Base-by-base conservation (phyloP, 1,139 yeast species). In the Arxiozyma bovina region DNA sequence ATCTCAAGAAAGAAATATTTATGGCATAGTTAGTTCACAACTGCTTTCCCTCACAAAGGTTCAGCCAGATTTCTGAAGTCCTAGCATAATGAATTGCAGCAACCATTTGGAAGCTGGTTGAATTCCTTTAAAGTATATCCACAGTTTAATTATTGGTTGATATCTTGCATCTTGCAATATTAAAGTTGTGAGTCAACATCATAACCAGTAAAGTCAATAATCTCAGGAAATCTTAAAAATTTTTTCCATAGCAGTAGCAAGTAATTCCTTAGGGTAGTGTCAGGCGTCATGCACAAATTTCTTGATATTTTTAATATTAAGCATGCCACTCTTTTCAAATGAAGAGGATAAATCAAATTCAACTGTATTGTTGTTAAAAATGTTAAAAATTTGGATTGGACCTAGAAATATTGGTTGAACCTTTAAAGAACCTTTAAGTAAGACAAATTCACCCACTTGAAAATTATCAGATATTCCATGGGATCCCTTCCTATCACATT, bases 361-460 rank as follows among this genome's bases (percentile, higher is more conserved):
- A 23, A 46, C 50, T 4, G 58, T 52, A 51, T 58, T 57, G 12
- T 46, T 45, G 41, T 34, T 34, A n/a, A 55, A 44, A 27, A 42
- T 42, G 38, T 51, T 53, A 3, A 55, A 53, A 15, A 57, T 42
- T 42, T 52, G 42, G 21, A 52, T 57, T 12, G 59, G 60, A 34
- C 60, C 60, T 15, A 54, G 30, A 41, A 50, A 58, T 11, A 53
- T 40, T 46, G 57, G 54, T 52, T 53, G 56, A 12, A 54, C 21
- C 41, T 58, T 58, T 21, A 40, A 5, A 34, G 56, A 56, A n/a
- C 40, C 42, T 25, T 54, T 50, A 15, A 59, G 42, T 40, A 59
- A 23, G 1, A 89, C 87, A 69, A 78, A 85, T 74, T 93, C 98
- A 73, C 93, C 93, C 50, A 91, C 96, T 9, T 98, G n/a, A n/a